A percentile compares a stretch with the other conserved stretches of the same genome.
These are phyloP conservation scores for Yarrowia sp. DNA, from an alignment of 805 yeast genomes.

Conservation along the genomic window DNA sequence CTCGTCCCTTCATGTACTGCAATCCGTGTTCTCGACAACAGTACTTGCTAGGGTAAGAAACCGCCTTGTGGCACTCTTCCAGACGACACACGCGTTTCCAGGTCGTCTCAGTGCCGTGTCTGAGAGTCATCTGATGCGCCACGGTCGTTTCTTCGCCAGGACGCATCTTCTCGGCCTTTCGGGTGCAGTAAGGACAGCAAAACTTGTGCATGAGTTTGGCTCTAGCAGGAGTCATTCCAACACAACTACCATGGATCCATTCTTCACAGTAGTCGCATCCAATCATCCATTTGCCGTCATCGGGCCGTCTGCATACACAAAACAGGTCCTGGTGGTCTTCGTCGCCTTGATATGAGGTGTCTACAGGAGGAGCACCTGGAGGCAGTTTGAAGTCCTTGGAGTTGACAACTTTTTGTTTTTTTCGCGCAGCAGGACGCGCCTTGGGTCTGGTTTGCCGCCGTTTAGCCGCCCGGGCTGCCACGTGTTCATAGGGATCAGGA, in stretches of 20 bases:
- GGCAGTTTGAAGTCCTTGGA: constrained; percentile 14
- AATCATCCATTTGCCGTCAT: constrained; percentile 85
- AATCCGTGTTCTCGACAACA: constrained; percentile 78
- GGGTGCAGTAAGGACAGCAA: constrained; percentile 72
- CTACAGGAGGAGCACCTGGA: constrained; percentile 13
- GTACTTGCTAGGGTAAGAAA: constrained; percentile 63
- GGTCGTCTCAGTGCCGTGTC: constrained; percentile 50
- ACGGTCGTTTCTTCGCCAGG: constrained; percentile 10
- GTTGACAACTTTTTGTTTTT: not conserved
- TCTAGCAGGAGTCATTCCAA: constrained; percentile 61
- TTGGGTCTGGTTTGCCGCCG: not conserved
- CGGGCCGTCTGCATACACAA: constrained; percentile 81
- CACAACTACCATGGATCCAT: constrained; percentile 89
- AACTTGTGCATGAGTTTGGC: constrained; percentile 66
- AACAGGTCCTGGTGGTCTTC: constrained; percentile 50
- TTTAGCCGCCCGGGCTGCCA: not conserved
- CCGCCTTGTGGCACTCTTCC: constrained; percentile 62
- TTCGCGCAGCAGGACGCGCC: not conserved
- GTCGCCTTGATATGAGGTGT: constrained; percentile 54
- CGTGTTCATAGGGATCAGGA: constrained; percentile 12
- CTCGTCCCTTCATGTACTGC: constrained; percentile 46
- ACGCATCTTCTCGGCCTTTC: constrained; percentile 15
- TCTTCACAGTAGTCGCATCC: constrained; percentile 95
- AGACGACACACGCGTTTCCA: constrained; percentile 84
- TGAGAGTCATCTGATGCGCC: constrained; percentile 14